Evolutionary conservation across 1,139 yeast genomes (phyloP).

Genomic region (Meyerozyma athensensis): DNA sequence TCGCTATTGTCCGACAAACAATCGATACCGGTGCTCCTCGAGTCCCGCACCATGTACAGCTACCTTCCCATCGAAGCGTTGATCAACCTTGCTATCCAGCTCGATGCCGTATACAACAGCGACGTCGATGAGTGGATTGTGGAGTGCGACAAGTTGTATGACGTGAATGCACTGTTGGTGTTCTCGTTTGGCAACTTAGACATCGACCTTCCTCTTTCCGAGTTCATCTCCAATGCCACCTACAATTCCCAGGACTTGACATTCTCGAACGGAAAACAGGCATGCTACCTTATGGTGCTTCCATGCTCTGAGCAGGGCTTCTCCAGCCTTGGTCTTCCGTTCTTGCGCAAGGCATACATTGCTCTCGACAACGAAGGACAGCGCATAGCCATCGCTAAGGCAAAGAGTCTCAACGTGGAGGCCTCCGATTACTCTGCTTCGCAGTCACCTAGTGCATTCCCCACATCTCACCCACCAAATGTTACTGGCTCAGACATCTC

Average conservation of each 20-base stretch:
- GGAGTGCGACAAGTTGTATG: constrained; percentile 45
- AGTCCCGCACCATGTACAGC: constrained; percentile 49
- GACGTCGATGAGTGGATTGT: constrained; percentile 60
- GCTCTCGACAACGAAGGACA: constrained; percentile 65
- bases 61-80: constrained; percentile 57
- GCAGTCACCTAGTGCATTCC: background rate
- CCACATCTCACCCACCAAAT: background rate
- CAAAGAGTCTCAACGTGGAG: constrained; percentile 15
- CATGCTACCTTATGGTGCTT: constrained; percentile 55
- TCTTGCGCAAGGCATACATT: constrained; percentile 51
- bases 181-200: constrained; percentile 52
- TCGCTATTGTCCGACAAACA: constrained; percentile 28
- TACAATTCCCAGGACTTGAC: constrained; percentile 28
- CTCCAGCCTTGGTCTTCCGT: constrained; percentile 57
- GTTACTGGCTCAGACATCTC: background rate
- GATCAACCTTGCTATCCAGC: constrained; percentile 65
- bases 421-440: constrained; percentile 3
- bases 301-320: constrained; percentile 52
- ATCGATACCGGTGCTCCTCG: constrained; percentile 56
- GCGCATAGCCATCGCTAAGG: constrained; percentile 53
- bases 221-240: constrained; percentile 42
- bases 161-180: constrained; percentile 46
- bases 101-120: constrained; percentile 61
- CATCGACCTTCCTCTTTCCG: constrained; percentile 49
- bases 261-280: constrained; percentile 51